Conservation (phyloP, 1,284 basidiomycete species). For the Meira nashicola region DNA sequence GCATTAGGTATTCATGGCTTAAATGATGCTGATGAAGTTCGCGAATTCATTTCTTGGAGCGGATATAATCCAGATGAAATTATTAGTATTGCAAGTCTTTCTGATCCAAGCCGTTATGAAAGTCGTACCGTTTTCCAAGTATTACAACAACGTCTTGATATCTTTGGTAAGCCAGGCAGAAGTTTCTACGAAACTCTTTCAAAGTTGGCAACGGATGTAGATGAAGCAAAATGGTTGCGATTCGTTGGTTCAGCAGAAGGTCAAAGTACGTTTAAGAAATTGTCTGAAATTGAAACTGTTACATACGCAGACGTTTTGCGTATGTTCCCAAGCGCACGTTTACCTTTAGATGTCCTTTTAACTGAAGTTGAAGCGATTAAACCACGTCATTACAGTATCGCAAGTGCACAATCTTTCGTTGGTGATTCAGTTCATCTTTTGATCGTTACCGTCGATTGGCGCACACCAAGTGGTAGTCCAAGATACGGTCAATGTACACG, state of each 20-base stretch:
- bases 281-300: constrained; percentile 89
- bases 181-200: constrained; percentile 88
- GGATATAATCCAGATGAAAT: constrained; percentile 76
- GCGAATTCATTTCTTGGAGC: constrained; percentile 86
- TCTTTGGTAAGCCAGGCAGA: constrained; percentile 93
- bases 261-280: constrained; percentile 84
- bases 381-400: constrained; percentile 96
- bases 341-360: constrained; percentile 70
- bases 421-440: constrained; percentile 89
- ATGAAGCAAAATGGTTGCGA: constrained; percentile 75
- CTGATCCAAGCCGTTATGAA: constrained; percentile 55
- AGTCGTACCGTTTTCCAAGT: constrained; percentile 91
- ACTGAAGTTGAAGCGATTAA: constrained; percentile 74
- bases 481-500: constrained; percentile 94
- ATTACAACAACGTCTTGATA: constrained; percentile 90
- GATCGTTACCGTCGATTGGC: constrained; percentile 94
- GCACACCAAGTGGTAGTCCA: constrained; percentile 69
- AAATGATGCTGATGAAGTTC: constrained; percentile 86
- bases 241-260: constrained; percentile 95
- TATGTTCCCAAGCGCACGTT: constrained; percentile 74
- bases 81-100: constrained; percentile 69
- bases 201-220: constrained; percentile 66
- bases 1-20: constrained; percentile 95
- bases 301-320: constrained; percentile 83
- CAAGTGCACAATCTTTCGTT: constrained; percentile 86